These are phyloP conservation scores for Beauveria medogensis DNA, from an alignment of 2,329 filamentous ascomycete species.

Conservation along the genomic window DNA sequence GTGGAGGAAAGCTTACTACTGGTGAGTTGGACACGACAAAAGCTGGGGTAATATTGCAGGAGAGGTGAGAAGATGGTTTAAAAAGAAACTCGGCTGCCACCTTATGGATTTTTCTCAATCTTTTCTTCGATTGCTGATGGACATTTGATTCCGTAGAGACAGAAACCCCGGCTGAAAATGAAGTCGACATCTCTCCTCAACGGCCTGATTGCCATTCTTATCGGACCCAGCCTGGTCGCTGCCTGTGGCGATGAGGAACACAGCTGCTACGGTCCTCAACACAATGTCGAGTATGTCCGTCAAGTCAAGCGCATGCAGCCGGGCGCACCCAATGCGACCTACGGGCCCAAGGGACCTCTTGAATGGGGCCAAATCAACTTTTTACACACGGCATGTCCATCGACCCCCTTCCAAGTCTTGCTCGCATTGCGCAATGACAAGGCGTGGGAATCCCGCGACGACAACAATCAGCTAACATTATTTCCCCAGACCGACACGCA, in stretches of 20 bases:
- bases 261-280: constrained; percentile 33
- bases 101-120: not conserved
- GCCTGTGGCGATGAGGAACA: constrained; percentile 26
- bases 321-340: constrained; percentile 32
- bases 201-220: constrained; percentile 11
- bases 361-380: constrained; percentile 59
- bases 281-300: constrained; percentile 35
- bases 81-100: not conserved
- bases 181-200: constrained; percentile 2
- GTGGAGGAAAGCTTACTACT: not conserved
- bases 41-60: not conserved
- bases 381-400: constrained; percentile 39
- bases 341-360: constrained; percentile 36
- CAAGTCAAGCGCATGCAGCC: constrained; percentile 42
- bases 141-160: not conserved
- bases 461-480: too few relatives aligned
- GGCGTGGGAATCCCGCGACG: too few relatives aligned
- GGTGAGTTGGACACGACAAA: not conserved
- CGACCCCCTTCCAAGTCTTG: too few relatives aligned
- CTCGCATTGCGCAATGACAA: too few relatives aligned
- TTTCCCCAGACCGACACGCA: constrained; percentile 44
- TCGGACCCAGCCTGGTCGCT: constrained; percentile 11
- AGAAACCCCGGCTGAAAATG: not conserved
- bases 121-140: not conserved
- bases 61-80: not conserved